These are phyloP conservation scores for Pisolithus microcarpus DNA, from an alignment of 768 basidiomycete species.

Conservation along the genomic window DNA sequence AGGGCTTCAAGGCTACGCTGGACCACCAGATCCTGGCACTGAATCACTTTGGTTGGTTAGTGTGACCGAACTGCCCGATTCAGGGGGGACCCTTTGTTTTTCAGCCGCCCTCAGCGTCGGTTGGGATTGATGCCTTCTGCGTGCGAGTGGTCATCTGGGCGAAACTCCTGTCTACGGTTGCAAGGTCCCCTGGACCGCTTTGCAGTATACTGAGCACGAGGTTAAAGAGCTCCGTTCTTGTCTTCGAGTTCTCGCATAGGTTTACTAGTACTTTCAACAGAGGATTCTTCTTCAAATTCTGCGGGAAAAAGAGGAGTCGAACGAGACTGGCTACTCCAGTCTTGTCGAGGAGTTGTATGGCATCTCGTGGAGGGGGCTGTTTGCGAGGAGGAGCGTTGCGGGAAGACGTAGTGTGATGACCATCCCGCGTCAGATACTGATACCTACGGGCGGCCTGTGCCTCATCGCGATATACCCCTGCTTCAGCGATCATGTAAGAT, in stretches of 20 bases:
- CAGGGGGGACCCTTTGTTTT: slow-evolving; percentile 61
- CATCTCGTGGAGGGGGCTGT: slow-evolving; percentile 61
- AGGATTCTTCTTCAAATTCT: slow-evolving; percentile 76
- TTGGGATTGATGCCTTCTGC: slow-evolving; percentile 41
- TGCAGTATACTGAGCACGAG: slow-evolving; percentile 90
- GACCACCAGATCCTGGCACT: slow-evolving; percentile 86
- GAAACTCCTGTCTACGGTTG: slow-evolving; percentile 89
- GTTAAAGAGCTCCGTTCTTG: slow-evolving; percentile 89
- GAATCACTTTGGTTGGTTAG: slow-evolving; percentile 63
- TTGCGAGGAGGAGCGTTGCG: slow-evolving; percentile 39
- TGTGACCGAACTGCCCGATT: slow-evolving; percentile 44
- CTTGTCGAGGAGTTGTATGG: slow-evolving; percentile 90
- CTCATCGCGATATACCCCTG: slow-evolving; percentile 61
- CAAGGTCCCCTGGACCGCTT: slow-evolving; percentile 89
- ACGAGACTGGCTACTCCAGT: slow-evolving; percentile 82
- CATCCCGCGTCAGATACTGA: slow-evolving; percentile 25
- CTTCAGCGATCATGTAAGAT: slow-evolving; percentile 82
- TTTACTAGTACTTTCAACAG: slow-evolving; percentile 90
- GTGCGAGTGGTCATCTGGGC: slow-evolving; percentile 80
- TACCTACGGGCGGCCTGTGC: slow-evolving; percentile 30
- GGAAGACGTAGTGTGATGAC: slow-evolving; percentile 18
- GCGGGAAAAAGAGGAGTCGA: slow-evolving; percentile 93
- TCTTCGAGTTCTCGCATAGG: slow-evolving; percentile 90
- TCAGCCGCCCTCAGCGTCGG: slow-evolving; percentile 42
- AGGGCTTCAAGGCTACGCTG: slow-evolving; percentile 92